Evolutionary conservation across 768 basidiomycete genomes (phyloP).

Genomic region (Sporobolomyces phaffii): DNA sequence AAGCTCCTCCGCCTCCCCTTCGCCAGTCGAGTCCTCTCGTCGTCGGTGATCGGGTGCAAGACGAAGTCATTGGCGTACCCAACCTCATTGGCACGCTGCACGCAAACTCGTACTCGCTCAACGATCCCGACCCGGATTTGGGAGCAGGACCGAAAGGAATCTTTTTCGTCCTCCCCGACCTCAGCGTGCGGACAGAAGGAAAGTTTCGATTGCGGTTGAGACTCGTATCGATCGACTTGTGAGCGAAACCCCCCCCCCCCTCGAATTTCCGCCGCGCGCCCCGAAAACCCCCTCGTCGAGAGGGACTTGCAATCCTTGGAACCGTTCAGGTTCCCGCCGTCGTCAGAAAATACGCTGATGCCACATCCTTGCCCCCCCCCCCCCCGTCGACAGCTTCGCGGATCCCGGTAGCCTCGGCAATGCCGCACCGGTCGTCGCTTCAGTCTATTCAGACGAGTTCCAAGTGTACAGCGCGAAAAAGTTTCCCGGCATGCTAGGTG

Average conservation of each 20-base stretch:
- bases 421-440: slow-evolving; percentile 62
- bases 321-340: too few relatives aligned
- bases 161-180: slow-evolving; percentile 91
- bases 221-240: slow-evolving; percentile 86
- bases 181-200: slow-evolving; percentile 89
- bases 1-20: too few relatives aligned
- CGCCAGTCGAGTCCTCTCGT: too few relatives aligned
- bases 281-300: too few relatives aligned
- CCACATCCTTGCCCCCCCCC: too few relatives aligned
- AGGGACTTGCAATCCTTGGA: too few relatives aligned
- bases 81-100: slow-evolving; percentile 85
- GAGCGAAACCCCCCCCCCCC: slow-evolving; percentile 48
- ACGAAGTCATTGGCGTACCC: neutral
- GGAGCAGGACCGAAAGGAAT: slow-evolving; percentile 78
- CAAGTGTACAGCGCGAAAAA: slow-evolving; percentile 86
- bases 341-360: too few relatives aligned
- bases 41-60: too few relatives aligned
- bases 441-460: slow-evolving; percentile 75
- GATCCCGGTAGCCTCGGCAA: too few relatives aligned
- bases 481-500: slow-evolving; percentile 89
- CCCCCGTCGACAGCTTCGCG: too few relatives aligned
- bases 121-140: slow-evolving; percentile 60
- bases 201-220: slow-evolving; percentile 78
- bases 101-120: slow-evolving; percentile 73
- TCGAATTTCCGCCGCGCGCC: too few relatives aligned